Conservation (phyloP, 305 asterid genomes). For the Fraxinus nigra region DNA sequence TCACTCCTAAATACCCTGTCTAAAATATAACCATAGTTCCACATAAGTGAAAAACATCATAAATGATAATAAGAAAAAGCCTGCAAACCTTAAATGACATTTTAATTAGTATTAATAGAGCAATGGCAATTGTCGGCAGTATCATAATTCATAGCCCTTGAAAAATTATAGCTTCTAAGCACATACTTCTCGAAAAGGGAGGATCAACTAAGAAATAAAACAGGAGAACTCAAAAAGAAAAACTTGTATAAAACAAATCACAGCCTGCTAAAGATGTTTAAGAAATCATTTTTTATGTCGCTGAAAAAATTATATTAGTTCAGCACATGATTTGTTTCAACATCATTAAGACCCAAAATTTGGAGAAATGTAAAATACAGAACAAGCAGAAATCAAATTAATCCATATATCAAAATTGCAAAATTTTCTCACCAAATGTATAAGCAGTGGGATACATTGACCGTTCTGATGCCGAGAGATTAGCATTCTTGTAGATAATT, state of each 20-base stretch:
- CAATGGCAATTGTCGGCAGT: not conserved
- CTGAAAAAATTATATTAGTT: not conserved
- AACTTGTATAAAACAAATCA: not conserved
- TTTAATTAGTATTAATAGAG: not conserved
- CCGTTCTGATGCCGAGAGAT: conserved; percentile 68
- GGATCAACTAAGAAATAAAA: not conserved
- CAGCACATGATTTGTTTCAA: not conserved
- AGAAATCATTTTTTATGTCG: not conserved
- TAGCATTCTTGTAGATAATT: conserved; percentile 66
- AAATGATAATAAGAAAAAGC: not conserved
- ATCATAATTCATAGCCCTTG: conserved; percentile 2
- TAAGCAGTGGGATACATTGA: conserved; percentile 83
- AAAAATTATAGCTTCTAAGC: not conserved
- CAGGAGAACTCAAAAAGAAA: no score
- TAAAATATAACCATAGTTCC: conserved; percentile 27
- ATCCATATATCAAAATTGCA: not conserved
- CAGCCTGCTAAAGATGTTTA: not conserved
- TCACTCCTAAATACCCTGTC: conserved; percentile 73
- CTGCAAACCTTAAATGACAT: not conserved
- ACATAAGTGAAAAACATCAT: not conserved
- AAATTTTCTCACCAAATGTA: conserved; percentile 65
- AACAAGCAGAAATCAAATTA: not conserved
- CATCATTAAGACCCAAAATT: not conserved
- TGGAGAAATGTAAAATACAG: not conserved
- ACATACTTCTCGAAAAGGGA: not conserved